These are phyloP conservation scores for Phytophthora cryptogea DNA, from an alignment of 352 stramenopile species.

Conservation along the genomic window DNA sequence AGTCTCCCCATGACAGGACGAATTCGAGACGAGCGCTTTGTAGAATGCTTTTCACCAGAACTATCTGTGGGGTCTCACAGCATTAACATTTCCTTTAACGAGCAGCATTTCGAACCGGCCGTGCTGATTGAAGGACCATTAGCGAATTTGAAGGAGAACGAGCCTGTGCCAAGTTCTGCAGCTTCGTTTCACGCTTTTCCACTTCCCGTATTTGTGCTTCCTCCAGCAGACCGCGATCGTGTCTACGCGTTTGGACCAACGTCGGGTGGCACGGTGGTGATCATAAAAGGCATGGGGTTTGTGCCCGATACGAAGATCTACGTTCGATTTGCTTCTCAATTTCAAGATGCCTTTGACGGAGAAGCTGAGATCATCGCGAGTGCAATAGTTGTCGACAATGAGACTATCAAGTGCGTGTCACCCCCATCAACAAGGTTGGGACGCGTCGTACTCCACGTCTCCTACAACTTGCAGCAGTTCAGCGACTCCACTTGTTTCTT, in stretches of 20 bases:
- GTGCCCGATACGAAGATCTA: conserved; percentile 67
- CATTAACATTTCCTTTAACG: conserved; percentile 68
- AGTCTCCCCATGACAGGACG: conserved; percentile 36
- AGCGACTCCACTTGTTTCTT: conserved; percentile 69
- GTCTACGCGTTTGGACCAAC: conserved; percentile 58
- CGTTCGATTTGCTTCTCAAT: conserved; percentile 59
- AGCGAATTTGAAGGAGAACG: conserved; percentile 5
- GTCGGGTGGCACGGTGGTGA: conserved; percentile 49
- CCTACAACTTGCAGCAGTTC: conserved; percentile 79
- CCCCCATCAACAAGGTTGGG: conserved; percentile 40
- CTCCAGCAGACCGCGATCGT: conserved; percentile 37
- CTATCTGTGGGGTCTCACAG: conserved; percentile 45
- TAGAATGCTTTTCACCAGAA: conserved; percentile 70
- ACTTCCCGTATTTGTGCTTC: conserved; percentile 61
- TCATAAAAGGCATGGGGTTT: conserved; percentile 64
- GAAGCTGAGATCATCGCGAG: conserved; percentile 50
- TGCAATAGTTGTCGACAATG: conserved; percentile 52
- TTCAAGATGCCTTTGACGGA: conserved; percentile 37
- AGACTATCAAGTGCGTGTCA: conserved; percentile 57
- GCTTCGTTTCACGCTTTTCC: conserved; percentile 57
- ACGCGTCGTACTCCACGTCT: conserved; percentile 53
- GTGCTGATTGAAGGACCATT: conserved; percentile 3
- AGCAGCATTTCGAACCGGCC: conserved; percentile 61
- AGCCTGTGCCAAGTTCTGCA: conserved; percentile 1
- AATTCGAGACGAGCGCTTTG: conserved; percentile 47